phyloP scores from a whole-genome alignment of 169 alveolate species.

The Eimeria maxima region DNA sequence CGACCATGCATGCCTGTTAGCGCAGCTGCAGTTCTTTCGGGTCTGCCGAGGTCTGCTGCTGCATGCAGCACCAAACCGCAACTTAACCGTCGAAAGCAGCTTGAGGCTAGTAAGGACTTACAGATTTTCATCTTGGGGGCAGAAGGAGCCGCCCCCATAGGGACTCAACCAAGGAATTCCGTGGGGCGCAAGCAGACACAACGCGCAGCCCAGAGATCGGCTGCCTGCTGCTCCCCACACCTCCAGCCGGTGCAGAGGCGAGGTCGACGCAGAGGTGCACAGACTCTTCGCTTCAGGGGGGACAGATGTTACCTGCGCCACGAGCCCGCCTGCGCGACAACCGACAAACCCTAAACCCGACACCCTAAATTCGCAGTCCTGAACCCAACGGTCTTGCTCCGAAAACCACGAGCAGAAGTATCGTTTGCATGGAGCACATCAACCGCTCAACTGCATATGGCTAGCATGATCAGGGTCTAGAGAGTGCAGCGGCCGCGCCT shows the following conservation, averaged over 20 bases:
- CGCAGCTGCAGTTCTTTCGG: not conserved
- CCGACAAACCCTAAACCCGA: not conserved
- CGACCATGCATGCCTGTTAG: not conserved
- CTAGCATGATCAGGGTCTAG: not conserved
- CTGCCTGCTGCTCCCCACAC: slow-evolving; percentile 66
- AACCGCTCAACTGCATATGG: not conserved
- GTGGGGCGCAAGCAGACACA: slow-evolving; percentile 43
- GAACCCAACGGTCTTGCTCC: not conserved
- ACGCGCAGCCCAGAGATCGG: not conserved
- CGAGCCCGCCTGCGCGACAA: slow-evolving; percentile 3
- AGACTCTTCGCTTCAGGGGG: not conserved
- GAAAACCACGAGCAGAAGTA: not conserved
- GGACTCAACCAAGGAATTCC: slow-evolving; percentile 50
- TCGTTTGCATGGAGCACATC: not conserved
- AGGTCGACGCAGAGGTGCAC: not conserved
- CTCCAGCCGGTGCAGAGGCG: slow-evolving; percentile 52
- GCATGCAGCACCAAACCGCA: not conserved
- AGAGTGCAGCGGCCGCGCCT: not conserved
- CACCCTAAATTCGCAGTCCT: not conserved
- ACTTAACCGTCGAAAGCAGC: not conserved
- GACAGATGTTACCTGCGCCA: slow-evolving; percentile 24
- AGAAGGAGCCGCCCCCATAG: slow-evolving; percentile 68
- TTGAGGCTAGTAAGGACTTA: not conserved
- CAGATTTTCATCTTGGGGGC: slow-evolving; percentile 47
- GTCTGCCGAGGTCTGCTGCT: not conserved